phyloP scores from a whole-genome alignment of 257 asterid species.

The Cordia subcordata region DNA sequence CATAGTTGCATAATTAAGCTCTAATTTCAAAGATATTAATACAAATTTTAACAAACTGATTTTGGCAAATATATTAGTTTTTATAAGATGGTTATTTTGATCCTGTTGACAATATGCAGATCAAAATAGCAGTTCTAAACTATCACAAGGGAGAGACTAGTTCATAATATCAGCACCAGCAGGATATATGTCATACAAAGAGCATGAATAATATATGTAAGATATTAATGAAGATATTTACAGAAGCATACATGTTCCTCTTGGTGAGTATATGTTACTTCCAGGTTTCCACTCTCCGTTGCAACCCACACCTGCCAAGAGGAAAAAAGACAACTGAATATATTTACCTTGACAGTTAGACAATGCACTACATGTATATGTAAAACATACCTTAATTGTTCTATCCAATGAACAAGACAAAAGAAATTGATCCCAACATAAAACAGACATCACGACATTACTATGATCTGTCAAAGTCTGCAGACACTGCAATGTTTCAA shows the following conservation, averaged over 20 bases:
- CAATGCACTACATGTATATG: background rate
- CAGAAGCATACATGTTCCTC: slow-evolving; percentile 68
- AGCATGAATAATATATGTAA: background rate
- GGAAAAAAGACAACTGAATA: slow-evolving; percentile 11
- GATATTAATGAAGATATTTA: background rate
- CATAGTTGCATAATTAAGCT: no score
- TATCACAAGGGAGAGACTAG: no score
- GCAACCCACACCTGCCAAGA: slow-evolving; percentile 79
- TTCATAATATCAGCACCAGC: no score
- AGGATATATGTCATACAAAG: background rate
- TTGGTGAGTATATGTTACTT: slow-evolving; percentile 81
- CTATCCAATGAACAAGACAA: slow-evolving; percentile 89
- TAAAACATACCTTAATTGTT: slow-evolving; percentile 80
- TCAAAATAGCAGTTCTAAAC: no score
- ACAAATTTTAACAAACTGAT: no score
- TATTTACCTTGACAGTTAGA: background rate
- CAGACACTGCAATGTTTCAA: slow-evolving; percentile 81
- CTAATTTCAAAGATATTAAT: no score
- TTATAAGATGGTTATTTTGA: no score
- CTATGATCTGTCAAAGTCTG: slow-evolving; percentile 79
- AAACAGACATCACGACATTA: slow-evolving; percentile 89
- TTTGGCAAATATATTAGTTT: no score
- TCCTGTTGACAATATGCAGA: no score
- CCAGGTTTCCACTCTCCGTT: slow-evolving; percentile 76
- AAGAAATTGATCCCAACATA: slow-evolving; percentile 98